Evolutionary conservation across 129 eudicot genomes (phyloP).

Genomic region (Tanacetum coccineum): DNA sequence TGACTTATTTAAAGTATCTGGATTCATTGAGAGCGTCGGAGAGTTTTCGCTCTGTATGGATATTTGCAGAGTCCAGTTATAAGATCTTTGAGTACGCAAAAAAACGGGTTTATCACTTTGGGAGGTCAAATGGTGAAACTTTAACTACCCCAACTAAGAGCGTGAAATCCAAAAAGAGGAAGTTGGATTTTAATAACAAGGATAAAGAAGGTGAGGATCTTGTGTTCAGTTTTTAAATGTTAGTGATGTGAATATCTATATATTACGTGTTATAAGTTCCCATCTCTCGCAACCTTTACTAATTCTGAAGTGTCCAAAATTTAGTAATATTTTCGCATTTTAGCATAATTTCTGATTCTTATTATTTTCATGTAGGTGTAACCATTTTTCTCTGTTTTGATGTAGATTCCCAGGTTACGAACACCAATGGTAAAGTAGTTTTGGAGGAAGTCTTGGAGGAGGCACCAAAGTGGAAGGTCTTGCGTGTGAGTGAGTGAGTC

Average conservation of each 20-base stretch:
- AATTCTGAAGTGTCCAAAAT: neutral
- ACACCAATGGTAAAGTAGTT: slow-evolving; percentile 33
- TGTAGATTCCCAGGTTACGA: slow-evolving; percentile 37
- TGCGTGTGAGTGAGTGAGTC: slow-evolving; percentile 99
- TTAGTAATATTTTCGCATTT: neutral
- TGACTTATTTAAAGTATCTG: slow-evolving; percentile 89
- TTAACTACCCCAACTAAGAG: slow-evolving; percentile 31
- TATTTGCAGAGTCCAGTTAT: slow-evolving; percentile 94
- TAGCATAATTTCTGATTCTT: neutral
- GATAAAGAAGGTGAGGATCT: slow-evolving; percentile 45
- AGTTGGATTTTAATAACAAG: slow-evolving; percentile 44
- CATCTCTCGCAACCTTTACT: slow-evolving; percentile 5
- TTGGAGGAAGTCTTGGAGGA: slow-evolving; percentile 88
- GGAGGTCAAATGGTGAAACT: slow-evolving; percentile 49
- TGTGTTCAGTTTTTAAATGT: neutral
- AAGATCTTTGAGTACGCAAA: slow-evolving; percentile 93
- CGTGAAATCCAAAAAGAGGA: slow-evolving; percentile 58
- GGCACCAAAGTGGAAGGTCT: slow-evolving; percentile 98
- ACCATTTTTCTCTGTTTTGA: slow-evolving; percentile 16
- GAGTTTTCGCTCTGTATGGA: slow-evolving; percentile 98
- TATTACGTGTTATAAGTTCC: neutral
- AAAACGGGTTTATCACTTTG: slow-evolving; percentile 78
- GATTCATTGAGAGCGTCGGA: slow-evolving; percentile 97
- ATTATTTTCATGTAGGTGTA: slow-evolving; percentile 9
- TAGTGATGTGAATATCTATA: neutral